Conservation (phyloP, 345 rosid genomes). For the Isatis tinctoria region DNA sequence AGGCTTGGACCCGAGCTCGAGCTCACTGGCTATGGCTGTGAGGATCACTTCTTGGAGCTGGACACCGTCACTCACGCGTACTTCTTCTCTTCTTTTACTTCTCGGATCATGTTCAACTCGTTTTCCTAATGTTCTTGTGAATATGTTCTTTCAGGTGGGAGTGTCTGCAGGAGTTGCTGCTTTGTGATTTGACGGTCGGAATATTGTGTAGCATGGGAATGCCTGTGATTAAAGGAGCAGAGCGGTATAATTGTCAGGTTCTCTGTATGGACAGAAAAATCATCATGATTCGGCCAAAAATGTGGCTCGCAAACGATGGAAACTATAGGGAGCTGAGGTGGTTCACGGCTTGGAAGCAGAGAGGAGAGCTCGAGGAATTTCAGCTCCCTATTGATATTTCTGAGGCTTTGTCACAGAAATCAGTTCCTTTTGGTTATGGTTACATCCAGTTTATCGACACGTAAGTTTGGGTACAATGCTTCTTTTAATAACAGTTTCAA, state of each 20-base stretch:
- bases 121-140: background rate
- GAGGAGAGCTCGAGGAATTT: constrained; percentile 64
- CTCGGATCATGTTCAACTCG: background rate
- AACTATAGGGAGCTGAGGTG: constrained; percentile 85
- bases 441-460: constrained; percentile 82
- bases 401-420: constrained; percentile 66
- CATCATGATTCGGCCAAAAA: constrained; percentile 84
- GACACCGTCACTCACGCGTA: constrained; percentile 83
- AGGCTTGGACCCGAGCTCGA: constrained; percentile 98
- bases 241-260: constrained; percentile 92
- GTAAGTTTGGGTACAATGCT: constrained; percentile 39
- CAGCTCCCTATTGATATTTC: constrained; percentile 69
- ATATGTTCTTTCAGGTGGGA: constrained; percentile 65
- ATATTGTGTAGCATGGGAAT: constrained; percentile 92
- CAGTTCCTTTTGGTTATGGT: constrained; percentile 88
- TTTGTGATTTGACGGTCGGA: constrained; percentile 81
- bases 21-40: constrained; percentile 96
- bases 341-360: constrained; percentile 89
- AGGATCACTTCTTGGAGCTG: constrained; percentile 93
- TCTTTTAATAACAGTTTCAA: background rate
- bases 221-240: constrained; percentile 87
- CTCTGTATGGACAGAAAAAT: constrained; percentile 76
- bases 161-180: constrained; percentile 77
- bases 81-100: background rate
- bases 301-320: constrained; percentile 95